These are phyloP conservation scores for Thermothelomyces thermophilus DNA, from an alignment of 2,329 filamentous ascomycete genomes.

Conservation along the genomic window DNA sequence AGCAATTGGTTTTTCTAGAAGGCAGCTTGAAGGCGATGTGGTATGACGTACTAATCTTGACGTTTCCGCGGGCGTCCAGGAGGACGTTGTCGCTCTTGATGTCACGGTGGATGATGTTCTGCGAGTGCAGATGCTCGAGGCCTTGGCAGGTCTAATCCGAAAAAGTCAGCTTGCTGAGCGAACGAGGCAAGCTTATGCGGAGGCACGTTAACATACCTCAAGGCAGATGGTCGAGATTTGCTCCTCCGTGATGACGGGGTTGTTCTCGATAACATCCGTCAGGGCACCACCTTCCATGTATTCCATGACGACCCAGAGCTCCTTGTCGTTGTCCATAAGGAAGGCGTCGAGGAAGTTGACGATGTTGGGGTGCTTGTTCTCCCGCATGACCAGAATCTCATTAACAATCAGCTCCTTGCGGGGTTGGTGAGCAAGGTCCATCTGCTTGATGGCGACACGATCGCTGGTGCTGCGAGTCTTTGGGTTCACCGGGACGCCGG, in stretches of 20 bases:
- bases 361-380: constrained; percentile 96
- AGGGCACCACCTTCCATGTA: constrained; percentile 98
- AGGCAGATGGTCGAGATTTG: constrained; percentile 96
- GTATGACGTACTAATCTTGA: constrained; percentile 83
- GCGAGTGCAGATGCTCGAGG: constrained; percentile 85
- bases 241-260: constrained; percentile 85
- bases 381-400: constrained; percentile 99
- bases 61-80: constrained; percentile 85
- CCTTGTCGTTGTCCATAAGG: constrained; percentile 85
- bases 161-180: constrained; percentile 2
- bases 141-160: constrained; percentile 78
- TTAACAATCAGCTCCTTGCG: constrained; percentile 98
- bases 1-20: background rate
- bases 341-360: constrained; percentile 98
- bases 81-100: constrained; percentile 99
- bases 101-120: constrained; percentile 97
- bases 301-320: constrained; percentile 99
- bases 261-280: constrained; percentile 98
- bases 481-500: constrained; percentile 9
- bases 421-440: constrained; percentile 96
- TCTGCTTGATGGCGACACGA: constrained; percentile 98
- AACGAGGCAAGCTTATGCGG: background rate
- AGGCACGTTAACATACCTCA: constrained; percentile 70
- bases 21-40: background rate
- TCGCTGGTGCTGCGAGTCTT: constrained; percentile 52